Evolutionary conservation across 2,329 filamentous ascomycete genomes (phyloP), one percentile per base, ranked within the genome.

Genomic region (Exophiala lecanii-corni): DNA sequence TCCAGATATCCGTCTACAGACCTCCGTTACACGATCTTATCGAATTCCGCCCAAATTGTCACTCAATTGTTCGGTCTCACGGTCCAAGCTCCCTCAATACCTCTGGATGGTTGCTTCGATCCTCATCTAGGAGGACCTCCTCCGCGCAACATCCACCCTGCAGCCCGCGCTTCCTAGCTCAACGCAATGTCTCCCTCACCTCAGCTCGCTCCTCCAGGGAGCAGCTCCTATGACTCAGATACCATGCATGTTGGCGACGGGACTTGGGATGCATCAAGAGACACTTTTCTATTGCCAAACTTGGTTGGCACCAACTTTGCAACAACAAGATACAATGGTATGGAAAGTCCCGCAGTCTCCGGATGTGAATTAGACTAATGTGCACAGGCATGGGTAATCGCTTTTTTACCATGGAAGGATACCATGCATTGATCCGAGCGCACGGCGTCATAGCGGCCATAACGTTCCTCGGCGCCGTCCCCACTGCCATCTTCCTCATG

Each of bases 241-340:
- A 78, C 75, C 31, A 68, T 83, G 64, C 71, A 75, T 57, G 79
- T 83, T 37, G 79, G 79, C 37, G 79, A 83, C 63, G 79, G 79
- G 30, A 83, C 79, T 51, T 83, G 79, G 79, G 77, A 82, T 53
- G 71, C 70, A 21, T 63, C 69, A 50, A 70, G 77, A 50, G 78
- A 83, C 55, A 78, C 73, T 9, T 83, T 83, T 57, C 67, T 83
- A 52, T 62, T 83, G 42, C 79, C 79, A 33, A 82, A 82, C 55
- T 59, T 83, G 41, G 72, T 79, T 62, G 79, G 79, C 13, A 57
- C 81, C 26, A 82, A 83, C 57, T 80, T 82, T 60, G 78, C 73
- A 36, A 82, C 79, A 3, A 83, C 79, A 72, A 74, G 71, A 61
- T 81, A 82, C 63, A 83, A 83, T 68, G 79, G 77, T 80, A 57